Base-by-base conservation (phyloP, 805 yeast genomes). In the Grigorovia humatica region DNA sequence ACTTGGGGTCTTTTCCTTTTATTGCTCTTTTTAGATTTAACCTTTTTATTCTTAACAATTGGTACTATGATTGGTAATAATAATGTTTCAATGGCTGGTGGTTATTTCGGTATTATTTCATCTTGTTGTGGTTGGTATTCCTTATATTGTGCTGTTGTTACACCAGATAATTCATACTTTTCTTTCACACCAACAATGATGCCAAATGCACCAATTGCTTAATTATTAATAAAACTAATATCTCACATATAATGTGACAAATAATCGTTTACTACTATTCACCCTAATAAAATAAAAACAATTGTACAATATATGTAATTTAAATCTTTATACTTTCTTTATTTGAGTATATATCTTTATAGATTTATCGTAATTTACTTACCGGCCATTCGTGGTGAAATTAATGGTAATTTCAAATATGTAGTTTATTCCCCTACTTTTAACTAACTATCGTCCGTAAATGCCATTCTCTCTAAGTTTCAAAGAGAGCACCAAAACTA, bases 61-160 rank as follows among this genome's bases (percentile, higher is more conserved):
- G 85, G 81, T 17, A 61, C 71, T 47, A 75, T 83, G 56, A 77
- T 77, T n/a, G 74, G 73, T 29, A 69, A 70, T 42, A 66, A 55
- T 18, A 67, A 68, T 12, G 70, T 73, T 42, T 65, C 67, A 18
- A 76, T 70, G 64, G 87, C 83, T 18, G 88, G 83, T 53, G 88
- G 88, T 52, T 76, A 75, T 38, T 63, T 80, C 46, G 86, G 87
- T 32, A 66, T 82, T 35, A 56, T 81, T 32, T 73, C 83, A 18
- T 74, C 83, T 1, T 66, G 77, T 50, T 57, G 75, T 50, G 87
- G 83, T 15, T 82, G 80, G 77, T 80, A 78, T 63, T 81, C 81
- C 55, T 80, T 85, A 2, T 79, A 74, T 60, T 83, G 83, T 27
- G 83, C 82, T 64, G 71, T 78, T 18, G 83, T 85, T 5, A 80